Evolutionary conservation across 2,329 filamentous ascomycete genomes (phyloP), one percentile per base, ranked within the genome.

Genomic region (Lachnellula arida): DNA sequence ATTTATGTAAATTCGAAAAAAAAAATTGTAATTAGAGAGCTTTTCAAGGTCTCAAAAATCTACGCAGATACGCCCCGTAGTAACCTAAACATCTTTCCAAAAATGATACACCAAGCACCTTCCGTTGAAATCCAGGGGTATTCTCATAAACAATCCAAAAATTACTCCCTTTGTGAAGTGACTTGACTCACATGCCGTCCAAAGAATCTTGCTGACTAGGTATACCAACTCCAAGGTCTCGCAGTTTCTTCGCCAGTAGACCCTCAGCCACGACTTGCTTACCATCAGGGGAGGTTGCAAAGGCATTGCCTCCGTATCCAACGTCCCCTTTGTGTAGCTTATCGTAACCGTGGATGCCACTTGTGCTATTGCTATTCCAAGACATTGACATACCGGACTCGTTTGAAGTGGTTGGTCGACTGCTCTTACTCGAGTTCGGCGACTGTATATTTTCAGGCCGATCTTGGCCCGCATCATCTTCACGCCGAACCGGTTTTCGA

Each of bases 321-420:
- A 76, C 70, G 58, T 90, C 85, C 5, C 84, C 84, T 67, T 80
- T 87, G 64, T 68, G 84, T 19, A 90, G 79, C 67, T 91, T 91
- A 66, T 81, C 81, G 67, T 91, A 90, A 8, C 68, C 60, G 54
- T 68, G 63, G 62, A 73, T 68, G 43, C 63, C 64, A 22, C 54
- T 50, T 46, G 47, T 35, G 28, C 54, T 60, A 34, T 60, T 59
- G 42, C 60, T 65, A n/a, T 59, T 55, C 61, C 63, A 67, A 19
- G 66, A 65, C 55, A 61, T 62, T 19, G 57, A 51, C 3, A 49
- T 58, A 59, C 19, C 64, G 59, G 42, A 72, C 62, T 54, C 69
- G 71, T 25, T 65, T 59, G 58, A 72, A 65, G 64, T 70, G 71
- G 55, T 64, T 66, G 23, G 63, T 4, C 58, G 59, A 46, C 65